Conservation (phyloP, 2,329 filamentous ascomycete species). For the Raffaelea ambrosiae region DNA sequence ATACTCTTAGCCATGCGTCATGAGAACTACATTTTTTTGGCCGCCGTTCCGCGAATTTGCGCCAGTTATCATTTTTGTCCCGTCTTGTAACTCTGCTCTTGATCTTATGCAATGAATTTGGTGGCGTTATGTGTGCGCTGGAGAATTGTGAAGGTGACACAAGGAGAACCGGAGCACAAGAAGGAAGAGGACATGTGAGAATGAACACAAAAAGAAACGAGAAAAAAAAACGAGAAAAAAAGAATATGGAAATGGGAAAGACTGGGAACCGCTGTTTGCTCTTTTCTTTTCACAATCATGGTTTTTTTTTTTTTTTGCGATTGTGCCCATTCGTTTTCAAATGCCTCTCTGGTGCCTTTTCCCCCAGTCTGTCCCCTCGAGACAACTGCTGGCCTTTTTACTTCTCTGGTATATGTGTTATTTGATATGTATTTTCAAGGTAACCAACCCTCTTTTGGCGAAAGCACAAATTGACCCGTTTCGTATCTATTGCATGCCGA, state of each 20-base stretch:
- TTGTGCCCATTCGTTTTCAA: neutral
- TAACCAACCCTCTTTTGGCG: no score
- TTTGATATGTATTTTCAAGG: no score
- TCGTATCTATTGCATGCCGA: no score
- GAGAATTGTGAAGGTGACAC: neutral
- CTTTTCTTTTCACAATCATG: neutral
- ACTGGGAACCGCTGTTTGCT: neutral
- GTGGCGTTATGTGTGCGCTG: neutral
- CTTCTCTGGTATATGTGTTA: constrained; percentile 1
- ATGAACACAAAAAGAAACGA: neutral
- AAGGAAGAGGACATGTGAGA: neutral
- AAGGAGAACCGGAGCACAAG: neutral
- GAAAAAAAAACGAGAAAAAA: neutral
- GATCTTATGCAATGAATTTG: neutral
- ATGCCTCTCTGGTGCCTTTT: no score
- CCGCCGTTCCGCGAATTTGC: no score
- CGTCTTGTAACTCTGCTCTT: neutral
- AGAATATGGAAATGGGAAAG: neutral
- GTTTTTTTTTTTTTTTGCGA: neutral
- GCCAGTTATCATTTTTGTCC: no score
- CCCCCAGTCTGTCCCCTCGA: no score
- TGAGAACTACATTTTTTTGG: neutral
- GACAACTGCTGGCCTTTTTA: no score
- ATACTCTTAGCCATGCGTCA: no score
- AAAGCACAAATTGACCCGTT: no score